phyloP scores from a whole-genome alignment of 495 filamentous ascomycete species.

The Penicillium antarcticum region DNA sequence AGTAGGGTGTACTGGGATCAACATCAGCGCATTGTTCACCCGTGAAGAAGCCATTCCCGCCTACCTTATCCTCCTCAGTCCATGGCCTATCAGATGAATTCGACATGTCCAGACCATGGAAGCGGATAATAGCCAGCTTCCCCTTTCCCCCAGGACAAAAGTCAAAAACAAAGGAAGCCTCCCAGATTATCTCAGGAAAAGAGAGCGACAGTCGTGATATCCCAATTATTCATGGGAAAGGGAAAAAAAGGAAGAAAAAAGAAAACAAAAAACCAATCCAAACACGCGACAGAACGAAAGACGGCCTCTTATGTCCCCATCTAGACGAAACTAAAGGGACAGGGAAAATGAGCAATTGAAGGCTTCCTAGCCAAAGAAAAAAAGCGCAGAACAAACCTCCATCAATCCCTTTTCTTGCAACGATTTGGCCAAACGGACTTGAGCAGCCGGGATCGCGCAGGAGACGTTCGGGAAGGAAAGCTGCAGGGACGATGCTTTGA shows the following conservation, averaged over 20 bases:
- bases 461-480: conserved; percentile 31
- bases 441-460: conserved; percentile 39
- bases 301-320: conserved; percentile 15
- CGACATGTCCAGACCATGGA: conserved; percentile 49
- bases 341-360: conserved; percentile 13
- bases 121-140: conserved; percentile 17
- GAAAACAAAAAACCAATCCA: conserved; percentile 8
- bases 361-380: conserved; percentile 21
- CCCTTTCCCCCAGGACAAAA: conserved; percentile 4
- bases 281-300: conserved; percentile 11
- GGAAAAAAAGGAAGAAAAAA: conserved; percentile 11
- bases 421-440: conserved; percentile 31
- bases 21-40: conserved; percentile 2
- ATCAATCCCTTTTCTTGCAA: conserved; percentile 15
- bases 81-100: conserved; percentile 50
- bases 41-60: conserved; percentile 8
- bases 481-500: conserved; percentile 36
- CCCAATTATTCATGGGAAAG: conserved; percentile 8
- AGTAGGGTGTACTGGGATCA: conserved; percentile 48
- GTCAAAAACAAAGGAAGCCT: conserved; percentile 24
- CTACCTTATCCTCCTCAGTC: conserved; percentile 60
- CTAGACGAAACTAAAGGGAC: conserved; percentile 12
- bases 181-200: conserved; percentile 26
- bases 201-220: conserved; percentile 2
- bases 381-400: conserved; percentile 15